Evolutionary conservation across 345 rosid species (phyloP), one percentile per base, ranked within the genome.

Genomic region (Lepidium africanum): DNA sequence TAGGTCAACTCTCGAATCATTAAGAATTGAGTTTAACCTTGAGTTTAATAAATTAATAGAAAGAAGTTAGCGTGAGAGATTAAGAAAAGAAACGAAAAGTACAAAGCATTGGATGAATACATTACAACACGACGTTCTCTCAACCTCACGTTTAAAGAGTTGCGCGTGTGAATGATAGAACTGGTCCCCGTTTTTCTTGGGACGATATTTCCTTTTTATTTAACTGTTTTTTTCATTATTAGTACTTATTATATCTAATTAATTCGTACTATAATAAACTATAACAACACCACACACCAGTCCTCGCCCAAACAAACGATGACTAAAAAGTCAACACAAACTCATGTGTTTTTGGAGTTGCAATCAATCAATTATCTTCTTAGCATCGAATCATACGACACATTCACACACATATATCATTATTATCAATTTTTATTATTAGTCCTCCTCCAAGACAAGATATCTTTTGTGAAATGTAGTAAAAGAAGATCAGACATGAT

Each of bases 101-200:
- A 30, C 7, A 6, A 21, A 30, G 71, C 46, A 5, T 72, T 37
- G 66, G 59, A 27, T 0, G 27, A 51, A 58, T 23, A 67, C 68
- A 52, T 52, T 57, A 74, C 55, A 74, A 47, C 69, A 60, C 50
- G 68, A 74, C 25, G 63, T 47, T 63, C 1, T 38, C 27, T 46
- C 25, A 14, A 35, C 37, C 69, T 59, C 69, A 60, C 77, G 71
- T 57, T 65, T 45, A 48, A 47, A 1, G 27, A 27, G 5, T 2
- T 67, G 73, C 73, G 78, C 69, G 69, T 67, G 63, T 65, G 67
- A 14, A 50, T 19, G 27, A 42, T n/a, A n/a, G 16, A 52, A 43
- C 16, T 48, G 25, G 73, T 52, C 62, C 65, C 69, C 78, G 11
- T 37, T 37, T 3, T 30, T 60, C 52, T 66, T 58, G 19, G 77